Conservation (phyloP, 139 green algal genomes). For the Eudorina sp. region DNA sequence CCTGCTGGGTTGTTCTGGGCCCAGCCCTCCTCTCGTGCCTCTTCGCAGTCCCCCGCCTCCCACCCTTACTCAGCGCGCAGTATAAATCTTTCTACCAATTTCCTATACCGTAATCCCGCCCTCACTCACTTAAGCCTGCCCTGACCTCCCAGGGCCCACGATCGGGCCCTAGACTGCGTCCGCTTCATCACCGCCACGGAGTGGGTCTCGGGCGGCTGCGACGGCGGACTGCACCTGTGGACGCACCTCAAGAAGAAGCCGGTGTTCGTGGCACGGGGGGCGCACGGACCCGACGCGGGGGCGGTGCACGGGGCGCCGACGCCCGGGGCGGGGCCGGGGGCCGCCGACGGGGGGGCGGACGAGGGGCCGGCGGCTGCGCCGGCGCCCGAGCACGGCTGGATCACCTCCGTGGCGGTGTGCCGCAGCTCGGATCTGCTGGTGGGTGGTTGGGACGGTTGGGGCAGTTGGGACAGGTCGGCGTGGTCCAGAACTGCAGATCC, state of each 20-base stretch:
- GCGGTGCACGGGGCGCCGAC: not conserved
- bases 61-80: too few relatives aligned
- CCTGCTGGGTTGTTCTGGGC: too few relatives aligned
- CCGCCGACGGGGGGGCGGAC: constrained; percentile 29
- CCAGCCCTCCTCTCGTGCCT: too few relatives aligned
- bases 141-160: constrained; percentile 41
- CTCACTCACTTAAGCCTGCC: too few relatives aligned
- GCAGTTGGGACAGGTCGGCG: too few relatives aligned
- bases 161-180: constrained; percentile 76
- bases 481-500: too few relatives aligned
- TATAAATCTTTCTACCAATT: too few relatives aligned
- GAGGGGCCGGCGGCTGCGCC: not conserved
- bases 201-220: constrained; percentile 76
- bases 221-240: constrained; percentile 74
- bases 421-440: constrained; percentile 85
- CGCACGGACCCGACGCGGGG: constrained; percentile 27
- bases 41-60: too few relatives aligned
- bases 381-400: constrained; percentile 71
- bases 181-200: constrained; percentile 76
- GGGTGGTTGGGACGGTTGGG: not conserved
- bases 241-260: constrained; percentile 85
- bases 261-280: constrained; percentile 57
- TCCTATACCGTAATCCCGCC: too few relatives aligned
- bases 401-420: constrained; percentile 83
- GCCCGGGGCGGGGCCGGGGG: not conserved